Conservation (phyloP, 345 rosid genomes). For the Camelina laxa region DNA sequence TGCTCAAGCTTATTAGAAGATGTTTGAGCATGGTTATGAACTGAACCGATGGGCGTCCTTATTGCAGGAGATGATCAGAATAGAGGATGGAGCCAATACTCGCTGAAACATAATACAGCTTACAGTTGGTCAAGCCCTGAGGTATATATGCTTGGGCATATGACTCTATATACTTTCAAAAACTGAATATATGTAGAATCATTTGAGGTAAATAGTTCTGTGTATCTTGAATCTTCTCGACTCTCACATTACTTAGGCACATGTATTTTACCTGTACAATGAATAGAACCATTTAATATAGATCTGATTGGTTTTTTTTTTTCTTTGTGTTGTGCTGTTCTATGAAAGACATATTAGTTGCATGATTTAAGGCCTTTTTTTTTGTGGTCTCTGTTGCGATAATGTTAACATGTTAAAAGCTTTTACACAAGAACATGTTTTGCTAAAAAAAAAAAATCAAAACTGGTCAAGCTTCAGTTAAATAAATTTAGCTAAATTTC, state of each 20-base stretch:
- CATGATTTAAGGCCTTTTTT: too few relatives aligned
- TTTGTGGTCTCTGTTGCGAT: too few relatives aligned
- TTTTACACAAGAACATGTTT: too few relatives aligned
- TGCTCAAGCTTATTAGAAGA: constrained; percentile 1
- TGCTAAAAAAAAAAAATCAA: too few relatives aligned
- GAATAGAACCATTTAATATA: not conserved
- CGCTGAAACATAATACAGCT: too few relatives aligned
- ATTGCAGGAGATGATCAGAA: constrained; percentile 20
- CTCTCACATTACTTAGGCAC: not conserved
- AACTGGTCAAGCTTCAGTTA: too few relatives aligned
- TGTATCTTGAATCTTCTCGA: not conserved
- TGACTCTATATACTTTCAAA: not conserved
- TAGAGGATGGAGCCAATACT: not conserved
- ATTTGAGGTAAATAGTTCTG: not conserved
- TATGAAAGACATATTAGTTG: too few relatives aligned
- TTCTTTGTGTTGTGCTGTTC: too few relatives aligned
- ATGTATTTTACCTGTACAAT: not conserved
- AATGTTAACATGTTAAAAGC: too few relatives aligned
- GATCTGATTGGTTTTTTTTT: not conserved
- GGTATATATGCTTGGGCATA: not conserved
- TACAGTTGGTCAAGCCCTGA: not conserved
- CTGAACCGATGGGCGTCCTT: not conserved
- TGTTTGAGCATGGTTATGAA: constrained; percentile 18
- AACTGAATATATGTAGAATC: constrained; percentile 15
- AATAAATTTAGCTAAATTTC: too few relatives aligned